Percentiles rank a stretch among this genome's conserved stretches.
phyloP scores from a whole-genome alignment of 2,329 filamentous ascomycete species.

The Scytalidium sp. region DNA sequence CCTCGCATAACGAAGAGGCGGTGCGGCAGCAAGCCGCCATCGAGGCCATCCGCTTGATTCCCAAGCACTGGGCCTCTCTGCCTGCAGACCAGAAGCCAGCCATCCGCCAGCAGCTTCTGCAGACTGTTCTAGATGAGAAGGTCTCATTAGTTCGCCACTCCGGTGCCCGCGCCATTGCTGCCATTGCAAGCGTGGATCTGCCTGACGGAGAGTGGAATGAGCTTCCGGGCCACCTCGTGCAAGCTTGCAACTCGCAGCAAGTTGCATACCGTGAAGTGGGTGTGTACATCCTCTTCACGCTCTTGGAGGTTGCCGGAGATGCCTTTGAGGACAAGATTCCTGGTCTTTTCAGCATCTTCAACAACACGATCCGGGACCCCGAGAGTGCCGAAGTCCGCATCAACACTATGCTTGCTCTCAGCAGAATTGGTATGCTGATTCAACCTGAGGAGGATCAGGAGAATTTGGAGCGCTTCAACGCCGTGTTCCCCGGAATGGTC shows the following conservation, averaged over 20 bases:
- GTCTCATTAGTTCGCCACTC: conserved; percentile 78
- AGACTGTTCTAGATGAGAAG: conserved; percentile 78
- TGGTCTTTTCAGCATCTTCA: conserved; percentile 80
- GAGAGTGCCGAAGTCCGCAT: conserved; percentile 90
- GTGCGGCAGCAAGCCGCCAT: conserved; percentile 90
- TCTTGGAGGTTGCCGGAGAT: conserved; percentile 84
- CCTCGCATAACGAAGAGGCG: conserved; percentile 67
- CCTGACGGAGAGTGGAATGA: conserved; percentile 83
- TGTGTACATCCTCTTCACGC: conserved; percentile 88
- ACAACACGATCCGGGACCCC: conserved; percentile 82
- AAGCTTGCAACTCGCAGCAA: conserved; percentile 72
- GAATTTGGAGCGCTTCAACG: conserved; percentile 72
- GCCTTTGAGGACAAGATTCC: conserved; percentile 78
- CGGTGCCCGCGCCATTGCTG: conserved; percentile 81
- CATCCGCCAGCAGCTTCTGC: conserved; percentile 78
- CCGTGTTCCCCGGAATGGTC: conserved; percentile 83
- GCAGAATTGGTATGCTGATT: conserved; percentile 81
- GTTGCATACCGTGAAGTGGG: conserved; percentile 84
- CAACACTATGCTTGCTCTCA: conserved; percentile 90
- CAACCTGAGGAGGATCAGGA: conserved; percentile 82
- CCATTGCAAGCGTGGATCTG: conserved; percentile 82
- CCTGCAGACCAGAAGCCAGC: conserved; percentile 72
- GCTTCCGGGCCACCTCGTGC: conserved; percentile 74
- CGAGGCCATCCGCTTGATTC: conserved; percentile 78
- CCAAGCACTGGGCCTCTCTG: conserved; percentile 81